Evolutionary conservation across 139 green algal genomes (phyloP).

Genomic region (Picochlorum sp.): DNA sequence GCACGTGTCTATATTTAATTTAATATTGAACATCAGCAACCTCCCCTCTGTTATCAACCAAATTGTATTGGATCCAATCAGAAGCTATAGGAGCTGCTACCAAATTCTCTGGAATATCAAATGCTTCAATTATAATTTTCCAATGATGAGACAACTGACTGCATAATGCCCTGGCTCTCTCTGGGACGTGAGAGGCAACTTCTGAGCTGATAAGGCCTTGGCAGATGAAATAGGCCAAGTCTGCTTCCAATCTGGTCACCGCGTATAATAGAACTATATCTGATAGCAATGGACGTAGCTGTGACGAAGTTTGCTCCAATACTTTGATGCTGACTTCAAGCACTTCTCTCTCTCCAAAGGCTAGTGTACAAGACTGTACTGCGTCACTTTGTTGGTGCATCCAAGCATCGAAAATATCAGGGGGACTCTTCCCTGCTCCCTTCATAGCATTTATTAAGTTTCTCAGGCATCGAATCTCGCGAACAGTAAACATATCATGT

Average conservation of each 20-base stretch:
- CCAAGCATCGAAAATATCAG: conserved; percentile 68
- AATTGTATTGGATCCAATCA: conserved; percentile 77
- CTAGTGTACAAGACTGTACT: conserved; percentile 48
- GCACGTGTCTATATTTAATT: not conserved
- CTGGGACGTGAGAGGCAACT: conserved; percentile 26
- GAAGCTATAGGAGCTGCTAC: conserved; percentile 71
- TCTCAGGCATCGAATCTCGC: conserved; percentile 51
- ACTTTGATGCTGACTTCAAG: conserved; percentile 41
- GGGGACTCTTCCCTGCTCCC: not conserved
- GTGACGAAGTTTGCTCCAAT: conserved; percentile 10
- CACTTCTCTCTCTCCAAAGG: conserved; percentile 72
- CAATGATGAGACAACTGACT: conserved; percentile 27
- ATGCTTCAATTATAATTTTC: conserved; percentile 45
- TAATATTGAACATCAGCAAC: conserved; percentile 24
- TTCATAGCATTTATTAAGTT: conserved; percentile 41
- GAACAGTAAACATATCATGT: conserved; percentile 17
- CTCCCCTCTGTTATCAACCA: conserved; percentile 40
- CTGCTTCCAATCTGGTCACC: conserved; percentile 49
- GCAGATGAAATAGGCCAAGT: conserved; percentile 63
- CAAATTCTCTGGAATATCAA: conserved; percentile 79
- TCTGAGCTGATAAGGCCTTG: conserved; percentile 43
- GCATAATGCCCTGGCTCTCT: conserved; percentile 34
- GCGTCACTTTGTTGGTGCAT: conserved; percentile 76
- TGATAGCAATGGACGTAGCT: conserved; percentile 30
- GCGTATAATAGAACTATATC: conserved; percentile 51